Evolutionary conservation across 257 asterid species (phyloP).

Genomic region (Penstemon eatonii): DNA sequence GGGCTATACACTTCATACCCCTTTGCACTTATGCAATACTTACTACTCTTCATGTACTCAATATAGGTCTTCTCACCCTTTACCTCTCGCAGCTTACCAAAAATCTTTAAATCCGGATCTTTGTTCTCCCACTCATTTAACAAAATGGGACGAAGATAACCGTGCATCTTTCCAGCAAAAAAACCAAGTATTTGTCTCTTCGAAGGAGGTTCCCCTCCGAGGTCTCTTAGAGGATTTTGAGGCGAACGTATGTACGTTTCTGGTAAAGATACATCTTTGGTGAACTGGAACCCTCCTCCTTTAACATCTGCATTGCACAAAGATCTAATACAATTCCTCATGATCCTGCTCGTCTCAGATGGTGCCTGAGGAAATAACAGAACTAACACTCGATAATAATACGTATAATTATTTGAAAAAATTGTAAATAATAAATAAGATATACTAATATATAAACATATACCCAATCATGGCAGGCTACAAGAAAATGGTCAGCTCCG

Average conservation of each 20-base stretch:
- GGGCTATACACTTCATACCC: conserved; percentile 80
- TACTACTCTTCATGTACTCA: conserved; percentile 74
- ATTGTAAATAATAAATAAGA: no score
- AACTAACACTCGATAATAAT: no score
- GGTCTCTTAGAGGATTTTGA: conserved; percentile 35
- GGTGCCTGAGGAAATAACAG: conserved; percentile 56
- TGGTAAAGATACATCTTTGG: conserved; percentile 71
- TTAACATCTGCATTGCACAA: conserved; percentile 68
- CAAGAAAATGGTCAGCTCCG: conserved; percentile 79
- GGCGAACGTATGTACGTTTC: conserved; percentile 46
- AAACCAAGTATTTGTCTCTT: conserved; percentile 61
- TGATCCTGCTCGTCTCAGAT: conserved; percentile 54
- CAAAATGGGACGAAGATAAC: conserved; percentile 65
- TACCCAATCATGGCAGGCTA: conserved; percentile 94
- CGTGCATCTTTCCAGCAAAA: conserved; percentile 80
- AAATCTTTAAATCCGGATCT: conserved; percentile 70
- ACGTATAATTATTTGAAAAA: no score
- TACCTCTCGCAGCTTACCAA: conserved; percentile 37
- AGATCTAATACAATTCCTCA: conserved; percentile 66
- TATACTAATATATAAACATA: background rate
- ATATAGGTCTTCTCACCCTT: conserved; percentile 36
- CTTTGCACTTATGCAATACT: conserved; percentile 71
- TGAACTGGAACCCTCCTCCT: conserved; percentile 59
- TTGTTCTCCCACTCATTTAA: conserved; percentile 62
- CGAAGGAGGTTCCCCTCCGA: conserved; percentile 60